Evolutionary conservation across 345 rosid genomes (phyloP).

Genomic region (Gossypium bickii): DNA sequence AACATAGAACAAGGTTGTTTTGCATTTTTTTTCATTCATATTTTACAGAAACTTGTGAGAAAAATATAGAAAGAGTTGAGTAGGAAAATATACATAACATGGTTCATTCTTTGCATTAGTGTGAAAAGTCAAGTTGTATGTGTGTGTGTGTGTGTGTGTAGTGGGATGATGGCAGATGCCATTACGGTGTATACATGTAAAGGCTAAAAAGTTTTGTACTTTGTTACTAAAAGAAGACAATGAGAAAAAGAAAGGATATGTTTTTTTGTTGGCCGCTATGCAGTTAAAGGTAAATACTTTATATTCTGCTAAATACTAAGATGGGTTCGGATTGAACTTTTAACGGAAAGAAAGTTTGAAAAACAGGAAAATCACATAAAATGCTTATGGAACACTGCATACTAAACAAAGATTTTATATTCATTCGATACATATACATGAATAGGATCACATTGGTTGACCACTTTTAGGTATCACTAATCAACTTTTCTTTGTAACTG

Average conservation of each 20-base stretch:
- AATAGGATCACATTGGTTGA: background rate
- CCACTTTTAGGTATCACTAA: background rate
- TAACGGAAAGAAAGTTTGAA: no score
- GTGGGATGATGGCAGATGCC: background rate
- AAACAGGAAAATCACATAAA: no score
- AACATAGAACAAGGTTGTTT: background rate
- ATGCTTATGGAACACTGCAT: no score
- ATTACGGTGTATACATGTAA: background rate
- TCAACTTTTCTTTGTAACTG: background rate
- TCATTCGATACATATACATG: background rate
- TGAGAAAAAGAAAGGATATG: background rate
- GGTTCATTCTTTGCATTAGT: conserved; percentile 14
- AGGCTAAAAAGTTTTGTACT: background rate
- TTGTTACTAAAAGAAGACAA: background rate
- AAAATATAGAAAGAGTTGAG: conserved; percentile 1
- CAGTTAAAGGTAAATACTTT: no score
- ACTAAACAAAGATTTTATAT: background rate
- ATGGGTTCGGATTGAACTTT: no score
- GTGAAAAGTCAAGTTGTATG: conserved; percentile 10
- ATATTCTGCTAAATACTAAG: no score
- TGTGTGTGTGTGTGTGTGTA: background rate
- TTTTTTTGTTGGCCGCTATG: no score
- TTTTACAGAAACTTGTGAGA: background rate
- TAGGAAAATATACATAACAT: background rate
- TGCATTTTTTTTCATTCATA: background rate